Base-by-base conservation (phyloP, 2,329 filamentous ascomycete species). In the Stagonosporopsis vannaccii region DNA sequence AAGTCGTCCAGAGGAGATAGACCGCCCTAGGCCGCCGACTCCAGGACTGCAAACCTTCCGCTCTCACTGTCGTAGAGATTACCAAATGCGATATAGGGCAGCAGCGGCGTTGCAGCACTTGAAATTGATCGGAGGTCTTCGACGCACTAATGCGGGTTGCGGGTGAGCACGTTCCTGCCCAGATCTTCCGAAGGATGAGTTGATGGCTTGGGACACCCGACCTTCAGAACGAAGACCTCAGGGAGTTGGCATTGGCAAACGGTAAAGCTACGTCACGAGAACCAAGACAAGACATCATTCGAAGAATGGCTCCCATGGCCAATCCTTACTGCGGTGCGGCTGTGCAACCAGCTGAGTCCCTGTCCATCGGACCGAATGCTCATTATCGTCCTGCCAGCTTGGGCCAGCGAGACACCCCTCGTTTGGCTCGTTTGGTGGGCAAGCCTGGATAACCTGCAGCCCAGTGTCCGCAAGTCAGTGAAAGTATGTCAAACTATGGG, bases 291-390 rank as follows among this genome's bases (percentile, higher is more conserved):
- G 39, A 51, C 46, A 51, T 55, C 49, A 48, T 52, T 48, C 51
- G 55, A 54, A 59, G 35, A 41, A 55, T 46, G 43, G 59, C 37
- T 28, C 50, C 45, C 46, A 60, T 42, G 52, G 63, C 47, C 56
- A 57, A 63, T 62, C 57, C 54, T 64, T 59, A 59, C 62, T 59
- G 62, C 60, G 60, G 61, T 56, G 61, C 62, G 61, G 67, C 60
- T 60, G 63, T 65, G 59, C 61, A 39, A 57, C 58, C 62, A 66
- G 59, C 62, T 58, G 40, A 68, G 64, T 58, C 61, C 51, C 59
- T 54, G 52, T 44, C 17, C 56, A 67, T 74, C 72, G 72, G 72
- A 48, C 72, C 72, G 72, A 73, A 53, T 72, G 15, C 39, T 55
- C 56, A 64, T 62, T 66, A 63, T 58, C 48, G 60, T 68, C 58